A percentile compares a stretch with the other conserved stretches of the same genome.
Evolutionary conservation across 2,329 filamentous ascomycete species (phyloP).

Genomic region (Blastomyces parvus): DNA sequence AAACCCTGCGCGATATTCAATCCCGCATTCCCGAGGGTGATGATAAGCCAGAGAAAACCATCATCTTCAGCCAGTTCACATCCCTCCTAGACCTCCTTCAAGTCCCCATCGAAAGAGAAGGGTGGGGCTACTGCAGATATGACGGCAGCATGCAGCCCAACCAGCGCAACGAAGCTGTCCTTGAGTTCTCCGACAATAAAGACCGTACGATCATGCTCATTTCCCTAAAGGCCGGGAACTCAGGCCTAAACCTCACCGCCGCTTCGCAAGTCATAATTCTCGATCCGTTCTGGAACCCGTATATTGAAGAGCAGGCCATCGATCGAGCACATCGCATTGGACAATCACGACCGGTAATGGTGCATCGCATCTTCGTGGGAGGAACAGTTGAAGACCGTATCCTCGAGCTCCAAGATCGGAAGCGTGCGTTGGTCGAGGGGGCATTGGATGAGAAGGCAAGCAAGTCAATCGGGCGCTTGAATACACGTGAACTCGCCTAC

Average conservation of each 20-base stretch:
- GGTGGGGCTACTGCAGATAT: slow-evolving; percentile 57
- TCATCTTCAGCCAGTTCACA: slow-evolving; percentile 76
- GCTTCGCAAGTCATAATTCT: slow-evolving; percentile 82
- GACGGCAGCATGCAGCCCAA: slow-evolving; percentile 64
- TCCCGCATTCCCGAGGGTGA: slow-evolving; percentile 18
- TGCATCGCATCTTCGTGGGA: slow-evolving; percentile 69
- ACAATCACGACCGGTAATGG: slow-evolving; percentile 61
- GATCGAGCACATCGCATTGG: slow-evolving; percentile 85
- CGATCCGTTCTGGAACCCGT: slow-evolving; percentile 92
- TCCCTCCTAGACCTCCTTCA: slow-evolving; percentile 68
- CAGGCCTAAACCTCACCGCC: slow-evolving; percentile 74
- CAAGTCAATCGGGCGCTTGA: slow-evolving; percentile 57
- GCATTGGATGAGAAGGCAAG: slow-evolving; percentile 69
- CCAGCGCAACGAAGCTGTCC: slow-evolving; percentile 57
- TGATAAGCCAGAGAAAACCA: slow-evolving; percentile 58
- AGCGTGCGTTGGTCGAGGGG: slow-evolving; percentile 64
- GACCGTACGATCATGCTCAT: slow-evolving; percentile 62
- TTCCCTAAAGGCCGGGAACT: slow-evolving; percentile 70
- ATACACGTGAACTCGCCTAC: slow-evolving; percentile 56
- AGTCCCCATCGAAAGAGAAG: slow-evolving; percentile 54
- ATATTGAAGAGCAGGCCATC: slow-evolving; percentile 83
- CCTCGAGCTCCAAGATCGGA: slow-evolving; percentile 64
- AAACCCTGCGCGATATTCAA: slow-evolving; percentile 49
- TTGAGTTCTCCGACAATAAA: slow-evolving; percentile 55
- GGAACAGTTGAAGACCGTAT: slow-evolving; percentile 85